A percentile compares a stretch with the other conserved stretches of the same genome.
Conservation (phyloP, 1,284 basidiomycete species). For the Ceratobasidium sp. region DNA sequence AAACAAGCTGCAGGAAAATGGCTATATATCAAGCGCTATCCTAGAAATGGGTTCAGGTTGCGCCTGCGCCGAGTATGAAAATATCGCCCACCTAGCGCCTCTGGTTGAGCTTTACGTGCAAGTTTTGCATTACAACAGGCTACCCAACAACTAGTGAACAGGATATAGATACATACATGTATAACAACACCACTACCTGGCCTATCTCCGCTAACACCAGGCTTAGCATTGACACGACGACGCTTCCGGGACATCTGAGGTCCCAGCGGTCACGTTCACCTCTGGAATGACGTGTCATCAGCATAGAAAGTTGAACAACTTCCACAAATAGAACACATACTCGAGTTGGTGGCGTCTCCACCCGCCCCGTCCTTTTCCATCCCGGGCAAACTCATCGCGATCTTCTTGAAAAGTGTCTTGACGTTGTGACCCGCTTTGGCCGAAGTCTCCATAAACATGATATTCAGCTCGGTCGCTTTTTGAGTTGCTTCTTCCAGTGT, state of each 20-base stretch:
- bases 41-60: too few species aligned
- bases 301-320: constrained; percentile 2
- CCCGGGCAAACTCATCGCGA: constrained; percentile 96
- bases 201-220: not conserved
- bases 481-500: constrained; percentile 96
- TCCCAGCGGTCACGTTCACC: constrained; percentile 79
- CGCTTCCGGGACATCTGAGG: constrained; percentile 76
- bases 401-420: constrained; percentile 99
- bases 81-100: too few species aligned
- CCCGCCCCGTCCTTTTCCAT: constrained; percentile 84
- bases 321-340: constrained; percentile 59
- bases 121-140: constrained; percentile 1
- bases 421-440: constrained; percentile 99
- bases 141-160: constrained; percentile 9
- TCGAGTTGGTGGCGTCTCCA: constrained; percentile 73
- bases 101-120: too few species aligned
- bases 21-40: too few species aligned
- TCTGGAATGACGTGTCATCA: constrained; percentile 59
- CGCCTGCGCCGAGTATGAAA: too few species aligned
- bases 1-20: too few species aligned
- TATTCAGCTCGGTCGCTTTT: constrained; percentile 90
- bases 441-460: constrained; percentile 99
- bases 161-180: constrained; percentile 38
- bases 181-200: not conserved
- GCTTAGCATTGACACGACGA: constrained; percentile 76